These are phyloP conservation scores for Raffaelea arxii DNA, from an alignment of 2,329 filamentous ascomycete genomes.

Conservation along the genomic window DNA sequence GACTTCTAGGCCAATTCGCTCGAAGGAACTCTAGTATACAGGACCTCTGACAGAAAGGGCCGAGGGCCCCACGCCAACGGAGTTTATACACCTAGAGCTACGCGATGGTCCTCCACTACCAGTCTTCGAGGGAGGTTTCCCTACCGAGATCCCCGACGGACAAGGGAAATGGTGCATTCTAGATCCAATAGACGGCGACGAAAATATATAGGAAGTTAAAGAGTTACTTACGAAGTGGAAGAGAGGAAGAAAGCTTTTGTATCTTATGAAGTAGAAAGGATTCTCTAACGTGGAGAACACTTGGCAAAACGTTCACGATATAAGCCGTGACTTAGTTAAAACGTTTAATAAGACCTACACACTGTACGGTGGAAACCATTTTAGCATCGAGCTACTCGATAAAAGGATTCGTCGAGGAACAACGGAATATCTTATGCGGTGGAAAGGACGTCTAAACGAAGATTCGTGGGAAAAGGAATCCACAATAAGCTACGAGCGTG, in stretches of 20 bases:
- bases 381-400: not conserved
- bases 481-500: not conserved
- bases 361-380: not conserved
- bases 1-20: not conserved
- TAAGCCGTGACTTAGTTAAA: not conserved
- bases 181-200: too few species aligned
- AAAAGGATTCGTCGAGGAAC: not conserved
- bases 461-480: constrained; percentile 1
- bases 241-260: too few species aligned
- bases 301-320: too few species aligned
- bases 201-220: too few species aligned
- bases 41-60: not conserved
- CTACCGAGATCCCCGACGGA: not conserved
- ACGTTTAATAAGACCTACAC: not conserved
- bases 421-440: not conserved
- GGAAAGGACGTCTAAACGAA: not conserved
- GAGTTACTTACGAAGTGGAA: too few species aligned
- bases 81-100: not conserved
- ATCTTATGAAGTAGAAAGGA: too few species aligned
- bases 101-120: not conserved
- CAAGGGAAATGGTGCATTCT: not conserved
- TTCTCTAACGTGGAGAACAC: too few species aligned
- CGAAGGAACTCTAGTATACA: not conserved
- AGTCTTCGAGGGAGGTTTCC: not conserved
- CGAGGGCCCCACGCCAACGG: not conserved